These are phyloP conservation scores for Botryotinia convoluta DNA, from an alignment of 2,329 filamentous ascomycete genomes.

Conservation along the genomic window DNA sequence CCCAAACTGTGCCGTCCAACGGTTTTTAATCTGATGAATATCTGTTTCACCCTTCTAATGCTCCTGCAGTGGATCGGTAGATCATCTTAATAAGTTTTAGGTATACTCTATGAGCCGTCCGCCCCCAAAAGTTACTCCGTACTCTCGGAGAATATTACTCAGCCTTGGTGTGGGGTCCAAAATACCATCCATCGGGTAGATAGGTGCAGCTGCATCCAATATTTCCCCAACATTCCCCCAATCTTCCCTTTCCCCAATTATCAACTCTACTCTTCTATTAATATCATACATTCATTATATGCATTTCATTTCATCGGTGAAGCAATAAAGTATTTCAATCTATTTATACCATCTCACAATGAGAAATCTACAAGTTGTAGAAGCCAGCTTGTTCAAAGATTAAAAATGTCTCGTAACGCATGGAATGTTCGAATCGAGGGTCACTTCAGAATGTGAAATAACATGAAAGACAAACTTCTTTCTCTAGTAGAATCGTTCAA, in stretches of 20 bases:
- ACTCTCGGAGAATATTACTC: constrained; percentile 1
- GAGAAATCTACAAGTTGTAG: neutral
- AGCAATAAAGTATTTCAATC: neutral
- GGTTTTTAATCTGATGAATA: neutral
- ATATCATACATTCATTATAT: neutral
- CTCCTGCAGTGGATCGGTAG: neutral
- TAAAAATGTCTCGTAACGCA: neutral
- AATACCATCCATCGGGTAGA: neutral
- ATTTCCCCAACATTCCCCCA: neutral
- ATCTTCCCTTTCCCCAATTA: neutral
- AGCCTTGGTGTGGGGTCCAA: neutral
- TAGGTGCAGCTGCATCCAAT: neutral
- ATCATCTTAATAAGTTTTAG: neutral
- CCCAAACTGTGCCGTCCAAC: neutral
- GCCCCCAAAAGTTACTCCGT: neutral
- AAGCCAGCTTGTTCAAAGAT: neutral
- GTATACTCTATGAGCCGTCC: neutral
- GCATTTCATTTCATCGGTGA: neutral
- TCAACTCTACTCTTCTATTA: neutral
- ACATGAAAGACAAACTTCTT: neutral
- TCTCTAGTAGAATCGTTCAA: neutral
- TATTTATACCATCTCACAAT: neutral
- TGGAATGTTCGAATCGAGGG: neutral
- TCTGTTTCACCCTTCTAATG: neutral
- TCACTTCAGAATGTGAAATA: neutral